phyloP scores from a whole-genome alignment of 2,329 filamentous ascomycete genomes.

The Thielaviopsis musarum region DNA sequence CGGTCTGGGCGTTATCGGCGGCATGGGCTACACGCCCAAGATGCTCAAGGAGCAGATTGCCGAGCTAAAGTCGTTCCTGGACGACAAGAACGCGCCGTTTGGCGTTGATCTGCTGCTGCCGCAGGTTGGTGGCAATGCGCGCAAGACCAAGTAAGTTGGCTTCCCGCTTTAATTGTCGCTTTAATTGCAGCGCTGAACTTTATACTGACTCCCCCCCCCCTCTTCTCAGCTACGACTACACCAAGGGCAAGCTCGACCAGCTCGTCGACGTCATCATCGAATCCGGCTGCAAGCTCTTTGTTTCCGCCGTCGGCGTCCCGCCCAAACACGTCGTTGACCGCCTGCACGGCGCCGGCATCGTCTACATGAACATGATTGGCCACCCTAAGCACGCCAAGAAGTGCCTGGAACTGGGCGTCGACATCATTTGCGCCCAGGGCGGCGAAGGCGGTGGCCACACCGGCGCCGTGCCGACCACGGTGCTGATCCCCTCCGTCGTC shows the following conservation, averaged over 20 bases:
- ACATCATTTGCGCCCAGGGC: constrained; percentile 97
- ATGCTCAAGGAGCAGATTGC: constrained; percentile 92
- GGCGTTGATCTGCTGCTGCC: constrained; percentile 87
- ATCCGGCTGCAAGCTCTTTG: constrained; percentile 79
- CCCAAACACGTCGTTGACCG: constrained; percentile 77
- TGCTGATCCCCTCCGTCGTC: constrained; percentile 86
- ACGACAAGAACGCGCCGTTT: constrained; percentile 86
- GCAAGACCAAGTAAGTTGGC: constrained; percentile 65
- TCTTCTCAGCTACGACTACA: constrained; percentile 83
- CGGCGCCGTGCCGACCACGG: constrained; percentile 76
- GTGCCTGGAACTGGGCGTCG: constrained; percentile 77
- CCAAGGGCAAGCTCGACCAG: constrained; percentile 91
- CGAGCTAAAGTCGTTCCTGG: constrained; percentile 77
- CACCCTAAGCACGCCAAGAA: constrained; percentile 99
- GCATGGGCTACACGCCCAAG: constrained; percentile 87
- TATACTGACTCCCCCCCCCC: constrained; percentile 14
- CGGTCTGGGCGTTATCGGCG: constrained; percentile 89
- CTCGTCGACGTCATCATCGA: constrained; percentile 87
- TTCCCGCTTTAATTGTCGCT: not conserved
- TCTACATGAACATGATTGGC: constrained; percentile 99
- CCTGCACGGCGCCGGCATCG: constrained; percentile 70
- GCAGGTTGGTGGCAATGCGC: constrained; percentile 82
- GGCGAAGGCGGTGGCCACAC: constrained; percentile 96
- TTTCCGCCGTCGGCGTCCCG: constrained; percentile 89
- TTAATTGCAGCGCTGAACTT: not conserved